Evolutionary conservation across 768 basidiomycete species (phyloP).

Genomic region (Favolaschia claudopus): DNA sequence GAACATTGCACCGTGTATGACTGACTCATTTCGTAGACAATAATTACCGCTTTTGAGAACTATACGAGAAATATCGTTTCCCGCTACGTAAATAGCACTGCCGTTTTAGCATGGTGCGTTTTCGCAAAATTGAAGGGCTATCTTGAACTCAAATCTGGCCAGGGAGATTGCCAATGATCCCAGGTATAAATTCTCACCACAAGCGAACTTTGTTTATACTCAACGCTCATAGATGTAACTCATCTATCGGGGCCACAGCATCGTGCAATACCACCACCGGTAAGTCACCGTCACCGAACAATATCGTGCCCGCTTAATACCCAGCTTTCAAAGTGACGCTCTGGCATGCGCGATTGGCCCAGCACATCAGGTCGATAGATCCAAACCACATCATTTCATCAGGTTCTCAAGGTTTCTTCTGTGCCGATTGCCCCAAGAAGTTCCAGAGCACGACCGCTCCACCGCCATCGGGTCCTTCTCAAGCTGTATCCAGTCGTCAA

Average conservation of each 20-base stretch:
- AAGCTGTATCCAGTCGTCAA: constrained; percentile 43
- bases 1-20: too few relatives aligned
- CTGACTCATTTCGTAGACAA: too few relatives aligned
- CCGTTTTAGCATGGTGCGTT: constrained; percentile 60
- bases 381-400: constrained; percentile 71
- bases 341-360: constrained; percentile 60
- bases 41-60: constrained; percentile 62
- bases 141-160: constrained; percentile 2
- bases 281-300: too few relatives aligned
- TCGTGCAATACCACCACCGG: constrained; percentile 56
- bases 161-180: constrained; percentile 77
- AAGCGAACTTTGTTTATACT: background rate
- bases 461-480: constrained; percentile 48
- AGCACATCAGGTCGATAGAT: constrained; percentile 55
- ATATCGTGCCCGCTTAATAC: too few relatives aligned
- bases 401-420: constrained; percentile 73
- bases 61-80: constrained; percentile 62
- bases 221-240: constrained; percentile 56
- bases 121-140: background rate
- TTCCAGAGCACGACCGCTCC: constrained; percentile 50
- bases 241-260: constrained; percentile 51
- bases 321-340: too few relatives aligned
- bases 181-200: constrained; percentile 45
- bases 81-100: constrained; percentile 61
- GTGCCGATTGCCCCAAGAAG: constrained; percentile 61